phyloP scores from a whole-genome alignment of 345 rosid species.

The Pugionium cornutum region DNA sequence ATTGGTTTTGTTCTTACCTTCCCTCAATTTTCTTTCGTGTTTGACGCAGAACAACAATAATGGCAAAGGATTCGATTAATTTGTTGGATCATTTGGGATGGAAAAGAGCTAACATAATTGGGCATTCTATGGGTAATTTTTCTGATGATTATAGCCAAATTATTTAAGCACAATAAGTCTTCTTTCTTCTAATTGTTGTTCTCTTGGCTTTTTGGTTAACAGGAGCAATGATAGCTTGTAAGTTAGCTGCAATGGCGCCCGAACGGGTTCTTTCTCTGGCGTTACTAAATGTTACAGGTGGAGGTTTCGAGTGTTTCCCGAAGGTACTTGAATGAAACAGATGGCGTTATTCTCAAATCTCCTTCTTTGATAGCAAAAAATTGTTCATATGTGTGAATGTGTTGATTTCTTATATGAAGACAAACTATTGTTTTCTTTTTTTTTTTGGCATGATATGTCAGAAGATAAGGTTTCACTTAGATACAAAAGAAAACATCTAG shows the following conservation, averaged over 20 bases:
- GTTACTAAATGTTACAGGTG: conserved; percentile 92
- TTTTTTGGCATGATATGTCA: conserved; percentile 12
- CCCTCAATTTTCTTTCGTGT: conserved; percentile 3
- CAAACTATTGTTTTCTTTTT: not conserved
- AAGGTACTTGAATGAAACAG: conserved; percentile 55
- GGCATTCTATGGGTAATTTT: conserved; percentile 91
- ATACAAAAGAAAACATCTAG: not conserved
- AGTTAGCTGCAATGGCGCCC: conserved; percentile 87
- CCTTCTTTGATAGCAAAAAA: conserved; percentile 16
- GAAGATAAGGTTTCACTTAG: conserved; percentile 11
- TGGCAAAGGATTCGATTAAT: conserved; percentile 87
- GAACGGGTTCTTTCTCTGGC: conserved; percentile 80
- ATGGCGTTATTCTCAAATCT: conserved; percentile 10
- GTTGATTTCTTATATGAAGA: conserved; percentile 12
- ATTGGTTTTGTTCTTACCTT: not conserved
- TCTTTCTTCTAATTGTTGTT: not conserved
- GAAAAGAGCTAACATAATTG: conserved; percentile 78
- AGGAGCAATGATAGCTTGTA: conserved; percentile 98
- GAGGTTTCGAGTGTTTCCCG: conserved; percentile 90
- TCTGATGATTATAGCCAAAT: not conserved
- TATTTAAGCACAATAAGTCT: not conserved
- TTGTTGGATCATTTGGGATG: conserved; percentile 92
- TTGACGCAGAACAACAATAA: conserved; percentile 67
- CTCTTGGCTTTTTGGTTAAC: conserved; percentile 34
- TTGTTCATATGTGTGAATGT: conserved; percentile 11